Evolutionary conservation across 2,329 filamentous ascomycete genomes (phyloP), one percentile per base, ranked within the genome.

Genomic region (Alternaria longipes): DNA sequence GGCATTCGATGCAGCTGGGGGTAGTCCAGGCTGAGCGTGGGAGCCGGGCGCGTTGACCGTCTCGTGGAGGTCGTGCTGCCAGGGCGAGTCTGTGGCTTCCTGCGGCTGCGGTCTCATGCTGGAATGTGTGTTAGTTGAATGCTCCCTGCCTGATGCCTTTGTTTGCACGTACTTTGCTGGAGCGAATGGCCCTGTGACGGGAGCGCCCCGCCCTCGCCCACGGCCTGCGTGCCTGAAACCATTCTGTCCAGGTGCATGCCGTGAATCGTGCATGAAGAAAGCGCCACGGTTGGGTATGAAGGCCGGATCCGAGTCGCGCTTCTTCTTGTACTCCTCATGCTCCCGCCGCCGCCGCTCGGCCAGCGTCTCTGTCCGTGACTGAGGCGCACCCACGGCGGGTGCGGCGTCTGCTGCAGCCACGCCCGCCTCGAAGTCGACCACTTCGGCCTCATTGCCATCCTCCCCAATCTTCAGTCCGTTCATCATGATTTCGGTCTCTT

Each of bases 261-360:
- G 88, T 74, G 95, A 92, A 77, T 98, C 95, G 79, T 98, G 94
- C 88, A 98, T 93, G 82, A 97, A 98, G 84, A 98, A 98, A 64
- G 92, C 90, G 60, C 95, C 95, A 67, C 94, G 86, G 74, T 96
- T 97, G 55, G 95, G 94, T 56, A 97, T 94, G 80, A 97, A 97
- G 11, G 94, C 89, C 36, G 94, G 94, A 78, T 97, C 93, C 70
- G 92, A 89, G 75, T 97, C 93, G 70, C 92, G 87, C 78, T 92
- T 92, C 81, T 91, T 92, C 81, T 90, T 89, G 81, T 97, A 96
- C 74, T 97, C 92, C 66, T 97, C 93, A 73, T 97, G 92, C 74
- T 97, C 94, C 69, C 91, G 89, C 66, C 91, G 89, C 78, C 91
- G 89, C 67, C 88, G 86, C 65, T 95, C 91, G 54, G 86, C 86